Conservation (phyloP, 768 basidiomycete species). For the Naematelia encephala region DNA sequence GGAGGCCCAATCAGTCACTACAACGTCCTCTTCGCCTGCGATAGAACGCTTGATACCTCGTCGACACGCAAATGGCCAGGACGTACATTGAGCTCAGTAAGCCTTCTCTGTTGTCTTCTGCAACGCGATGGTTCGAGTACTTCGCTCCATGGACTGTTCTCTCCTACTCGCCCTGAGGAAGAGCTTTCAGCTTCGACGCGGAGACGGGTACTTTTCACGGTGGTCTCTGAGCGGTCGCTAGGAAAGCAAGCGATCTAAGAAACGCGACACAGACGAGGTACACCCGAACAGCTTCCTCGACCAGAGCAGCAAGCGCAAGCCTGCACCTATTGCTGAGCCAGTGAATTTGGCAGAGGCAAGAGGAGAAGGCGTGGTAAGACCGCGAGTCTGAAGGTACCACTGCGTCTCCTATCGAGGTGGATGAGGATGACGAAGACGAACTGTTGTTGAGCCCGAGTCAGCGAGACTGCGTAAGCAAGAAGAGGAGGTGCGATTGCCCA, state of each 20-base stretch:
- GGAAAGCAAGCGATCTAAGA: not conserved
- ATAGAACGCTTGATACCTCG: not conserved
- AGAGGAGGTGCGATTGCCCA: constrained; percentile 17
- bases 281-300: not conserved
- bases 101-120: constrained; percentile 24
- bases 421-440: constrained; percentile 29
- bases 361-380: not conserved
- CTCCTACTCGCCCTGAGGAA: constrained; percentile 1
- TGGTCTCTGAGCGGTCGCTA: not conserved
- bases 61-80: constrained; percentile 1
- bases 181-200: not conserved
- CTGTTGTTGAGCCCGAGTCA: constrained; percentile 26
- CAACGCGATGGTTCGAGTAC: constrained; percentile 27
- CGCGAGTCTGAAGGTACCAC: not conserved
- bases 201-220: not conserved
- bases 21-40: not conserved
- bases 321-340: not conserved
- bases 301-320: not conserved
- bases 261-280: not conserved
- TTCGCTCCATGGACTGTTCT: constrained; percentile 20
- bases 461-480: constrained; percentile 23
- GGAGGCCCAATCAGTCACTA: not conserved
- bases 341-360: constrained; percentile 2
- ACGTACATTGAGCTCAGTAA: constrained; percentile 1
- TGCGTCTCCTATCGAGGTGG: constrained; percentile 2